These are phyloP conservation scores for Lipomyces spencermartinsiae DNA, from an alignment of 805 yeast species.

Conservation along the genomic window DNA sequence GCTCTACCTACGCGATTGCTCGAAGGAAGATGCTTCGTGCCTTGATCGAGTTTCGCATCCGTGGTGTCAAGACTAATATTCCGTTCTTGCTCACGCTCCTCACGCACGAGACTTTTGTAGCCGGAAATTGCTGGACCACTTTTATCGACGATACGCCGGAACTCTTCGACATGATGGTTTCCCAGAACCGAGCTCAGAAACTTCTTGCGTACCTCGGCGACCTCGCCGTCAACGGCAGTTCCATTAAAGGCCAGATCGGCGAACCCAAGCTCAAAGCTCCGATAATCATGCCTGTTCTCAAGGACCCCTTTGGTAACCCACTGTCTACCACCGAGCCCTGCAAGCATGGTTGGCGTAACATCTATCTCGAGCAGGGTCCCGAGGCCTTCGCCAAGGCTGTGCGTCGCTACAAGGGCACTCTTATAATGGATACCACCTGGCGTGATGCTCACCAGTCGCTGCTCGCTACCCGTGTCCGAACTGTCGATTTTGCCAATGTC, in stretches of 20 bases:
- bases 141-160: slow-evolving; percentile 98
- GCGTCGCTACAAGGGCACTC: slow-evolving; percentile 80
- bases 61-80: slow-evolving; percentile 98
- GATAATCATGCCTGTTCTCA: slow-evolving; percentile 76
- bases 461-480: slow-evolving; percentile 96
- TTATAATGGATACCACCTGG: slow-evolving; percentile 99
- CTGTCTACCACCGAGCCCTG: slow-evolving; percentile 65
- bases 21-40: slow-evolving; percentile 98
- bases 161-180: slow-evolving; percentile 89
- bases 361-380: slow-evolving; percentile 83
- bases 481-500: slow-evolving; percentile 86
- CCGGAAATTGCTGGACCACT: slow-evolving; percentile 95
- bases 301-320: slow-evolving; percentile 63
- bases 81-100: slow-evolving; percentile 91
- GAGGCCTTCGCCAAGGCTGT: slow-evolving; percentile 88
- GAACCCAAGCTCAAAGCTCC: slow-evolving; percentile 79
- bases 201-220: slow-evolving; percentile 89
- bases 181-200: slow-evolving; percentile 97
- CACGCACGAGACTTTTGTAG: slow-evolving; percentile 85
- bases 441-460: slow-evolving; percentile 99
- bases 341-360: slow-evolving; percentile 91
- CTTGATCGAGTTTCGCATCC: slow-evolving; percentile 95
- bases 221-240: slow-evolving; percentile 92
- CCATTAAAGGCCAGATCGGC: slow-evolving; percentile 95
- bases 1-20: slow-evolving; percentile 94